Evolutionary conservation across 2,329 filamentous ascomycete genomes (phyloP).

Genomic region (Pseudomassariella vexata): DNA sequence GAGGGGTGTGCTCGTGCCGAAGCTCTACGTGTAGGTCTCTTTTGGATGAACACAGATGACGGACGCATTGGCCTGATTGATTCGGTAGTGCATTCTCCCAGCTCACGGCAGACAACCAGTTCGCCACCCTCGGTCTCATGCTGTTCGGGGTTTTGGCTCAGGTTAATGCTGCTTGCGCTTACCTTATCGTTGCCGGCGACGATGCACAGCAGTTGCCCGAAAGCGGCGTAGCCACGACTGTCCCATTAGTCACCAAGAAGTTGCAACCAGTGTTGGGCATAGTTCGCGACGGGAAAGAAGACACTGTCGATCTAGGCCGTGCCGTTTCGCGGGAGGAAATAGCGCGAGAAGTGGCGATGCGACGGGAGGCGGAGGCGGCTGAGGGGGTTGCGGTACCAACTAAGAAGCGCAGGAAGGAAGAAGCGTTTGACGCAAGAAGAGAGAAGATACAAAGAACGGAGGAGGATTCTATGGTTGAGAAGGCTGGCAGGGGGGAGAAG

Average conservation of each 20-base stretch:
- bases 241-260: too few species aligned
- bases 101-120: slow-evolving; percentile 66
- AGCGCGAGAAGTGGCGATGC: slow-evolving; percentile 4
- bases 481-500: slow-evolving; percentile 10
- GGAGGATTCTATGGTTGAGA: not conserved
- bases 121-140: slow-evolving; percentile 64
- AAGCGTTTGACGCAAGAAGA: slow-evolving; percentile 11
- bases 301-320: slow-evolving; percentile 9
- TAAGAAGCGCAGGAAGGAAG: not conserved
- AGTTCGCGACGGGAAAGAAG: slow-evolving; percentile 4
- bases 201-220: too few species aligned
- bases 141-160: slow-evolving; percentile 61
- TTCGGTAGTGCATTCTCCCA: slow-evolving; percentile 56
- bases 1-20: slow-evolving; percentile 30
- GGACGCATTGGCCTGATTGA: not conserved
- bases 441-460: slow-evolving; percentile 5
- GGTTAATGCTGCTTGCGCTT: slow-evolving; percentile 39
- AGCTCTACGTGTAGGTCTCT: slow-evolving; percentile 37
- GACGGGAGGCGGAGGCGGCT: slow-evolving; percentile 7
- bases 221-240: too few species aligned
- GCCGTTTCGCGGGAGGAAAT: slow-evolving; percentile 20
- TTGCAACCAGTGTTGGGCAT: not conserved
- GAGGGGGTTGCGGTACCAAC: not conserved
- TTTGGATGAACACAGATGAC: not conserved
- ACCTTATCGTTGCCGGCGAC: too few species aligned